Conservation (phyloP, 805 yeast genomes). For the Kazachstania viticola region DNA sequence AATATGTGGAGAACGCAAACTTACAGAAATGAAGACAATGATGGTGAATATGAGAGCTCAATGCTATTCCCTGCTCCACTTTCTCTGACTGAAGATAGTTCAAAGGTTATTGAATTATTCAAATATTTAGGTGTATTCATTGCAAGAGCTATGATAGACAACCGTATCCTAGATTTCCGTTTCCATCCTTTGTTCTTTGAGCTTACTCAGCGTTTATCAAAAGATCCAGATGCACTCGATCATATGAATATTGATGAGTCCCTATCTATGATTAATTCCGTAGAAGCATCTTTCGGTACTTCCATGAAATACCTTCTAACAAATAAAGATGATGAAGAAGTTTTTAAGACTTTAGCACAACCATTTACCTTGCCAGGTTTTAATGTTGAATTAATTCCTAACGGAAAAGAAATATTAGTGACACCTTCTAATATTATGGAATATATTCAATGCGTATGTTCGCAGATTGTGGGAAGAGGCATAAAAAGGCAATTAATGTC, state of each 20-base stretch:
- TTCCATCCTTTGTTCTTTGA: slow-evolving; percentile 64
- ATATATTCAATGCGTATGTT: slow-evolving; percentile 47
- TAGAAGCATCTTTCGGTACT: slow-evolving; percentile 49
- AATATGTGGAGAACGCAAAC: slow-evolving; percentile 56
- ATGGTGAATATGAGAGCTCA: slow-evolving; percentile 21
- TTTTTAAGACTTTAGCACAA: slow-evolving; percentile 39
- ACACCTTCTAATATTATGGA: slow-evolving; percentile 40
- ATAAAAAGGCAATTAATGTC: slow-evolving; percentile 50
- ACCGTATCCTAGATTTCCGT: slow-evolving; percentile 74
- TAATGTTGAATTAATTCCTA: slow-evolving; percentile 41
- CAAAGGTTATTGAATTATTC: slow-evolving; percentile 41
- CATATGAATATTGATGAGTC: slow-evolving; percentile 5
- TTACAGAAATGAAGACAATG: slow-evolving; percentile 16
- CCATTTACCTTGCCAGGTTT: slow-evolving; percentile 72
- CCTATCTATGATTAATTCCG: slow-evolving; percentile 31
- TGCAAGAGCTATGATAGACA: slow-evolving; percentile 78
- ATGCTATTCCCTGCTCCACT: slow-evolving; percentile 75
- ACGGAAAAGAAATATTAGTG: slow-evolving; percentile 44
- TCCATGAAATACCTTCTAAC: slow-evolving; percentile 43
- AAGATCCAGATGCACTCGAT: slow-evolving; percentile 4
- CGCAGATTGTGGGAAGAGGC: slow-evolving; percentile 51
- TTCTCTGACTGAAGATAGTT: slow-evolving; percentile 25
- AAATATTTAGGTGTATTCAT: slow-evolving; percentile 67
- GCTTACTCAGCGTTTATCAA: slow-evolving; percentile 30
- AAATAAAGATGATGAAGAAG: slow-evolving; percentile 27